phyloP scores from a whole-genome alignment of 2,329 filamentous ascomycete species.

The Dryadomyces quercus-mongolicae region DNA sequence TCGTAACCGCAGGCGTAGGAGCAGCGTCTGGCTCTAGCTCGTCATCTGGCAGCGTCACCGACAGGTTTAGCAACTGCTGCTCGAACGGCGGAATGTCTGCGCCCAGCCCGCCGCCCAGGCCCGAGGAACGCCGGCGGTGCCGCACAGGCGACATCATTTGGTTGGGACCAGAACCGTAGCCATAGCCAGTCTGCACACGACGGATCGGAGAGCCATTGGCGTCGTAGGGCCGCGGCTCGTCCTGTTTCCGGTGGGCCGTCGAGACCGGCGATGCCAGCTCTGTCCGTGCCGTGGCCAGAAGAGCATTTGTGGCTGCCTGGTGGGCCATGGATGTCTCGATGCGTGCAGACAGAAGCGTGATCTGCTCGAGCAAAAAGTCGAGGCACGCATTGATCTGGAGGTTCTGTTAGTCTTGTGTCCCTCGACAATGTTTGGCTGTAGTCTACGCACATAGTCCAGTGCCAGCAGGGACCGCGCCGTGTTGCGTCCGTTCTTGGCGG shows the following conservation, averaged over 20 bases:
- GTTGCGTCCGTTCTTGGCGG: constrained; percentile 29
- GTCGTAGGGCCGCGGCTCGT: constrained; percentile 14
- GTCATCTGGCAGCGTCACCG: constrained; percentile 26
- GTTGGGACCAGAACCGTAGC: constrained; percentile 8
- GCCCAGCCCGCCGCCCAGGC: constrained; percentile 15
- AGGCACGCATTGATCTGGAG: constrained; percentile 44
- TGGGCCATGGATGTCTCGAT: constrained; percentile 34
- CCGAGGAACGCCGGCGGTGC: constrained; percentile 24
- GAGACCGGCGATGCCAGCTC: constrained; percentile 25
- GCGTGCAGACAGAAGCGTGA: constrained; percentile 26
- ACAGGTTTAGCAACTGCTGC: constrained; percentile 34
- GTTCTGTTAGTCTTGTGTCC: constrained; percentile 12
- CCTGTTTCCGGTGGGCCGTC: constrained; percentile 1
- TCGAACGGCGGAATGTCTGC: constrained; percentile 28
- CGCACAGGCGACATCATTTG: constrained; percentile 24
- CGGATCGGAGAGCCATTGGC: constrained; percentile 21
- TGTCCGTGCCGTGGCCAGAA: constrained; percentile 29
- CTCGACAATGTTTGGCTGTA: constrained; percentile 1
- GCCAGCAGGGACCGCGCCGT: constrained; percentile 33
- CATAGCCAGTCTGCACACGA: constrained; percentile 11
- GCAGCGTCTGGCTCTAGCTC: constrained; percentile 1
- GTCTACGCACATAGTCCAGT: constrained; percentile 40
- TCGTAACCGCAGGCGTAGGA: background rate
- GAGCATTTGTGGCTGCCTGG: constrained; percentile 23
- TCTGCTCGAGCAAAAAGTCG: constrained; percentile 35